Base-by-base conservation (phyloP, 2,329 filamentous ascomycete species). In the Botrytis medusae region DNA sequence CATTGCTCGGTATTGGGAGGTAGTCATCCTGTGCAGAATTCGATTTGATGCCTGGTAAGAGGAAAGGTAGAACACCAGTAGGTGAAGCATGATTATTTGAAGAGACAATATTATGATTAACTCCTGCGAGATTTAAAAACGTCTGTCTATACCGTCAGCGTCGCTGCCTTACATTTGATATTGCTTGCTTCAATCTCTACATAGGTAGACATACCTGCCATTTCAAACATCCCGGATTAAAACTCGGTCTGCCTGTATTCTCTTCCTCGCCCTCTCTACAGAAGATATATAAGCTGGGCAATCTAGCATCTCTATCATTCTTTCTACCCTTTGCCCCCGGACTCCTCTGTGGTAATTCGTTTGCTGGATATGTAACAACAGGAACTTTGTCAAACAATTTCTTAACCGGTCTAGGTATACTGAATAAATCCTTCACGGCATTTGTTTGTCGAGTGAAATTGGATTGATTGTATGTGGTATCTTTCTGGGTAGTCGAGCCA, bases 21-120 rank as follows among this genome's bases (percentile, higher is more conserved):
- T 73, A 42, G 48, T 77, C 74, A 74, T 83, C 82, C 46, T 84
- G 78, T 22, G 78, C 76, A 29, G 82, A 74, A 48, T 77, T 76
- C 51, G 75, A 64, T 37, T 77, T 73, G 40, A 77, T 74, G 40
- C 83, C 76, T 16, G 93, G 91, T 14, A 95, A 87, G 61, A 99
- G 87, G 83, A 97, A 98, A 0, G 96, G 96, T 22, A 98, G 87
- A n/a, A 91, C 87, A 73, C 95, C 95, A 34, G 91, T 92, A 0
- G 95, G 95, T 2, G 95, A 97, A 69, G 95, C 94, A 84, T 98
- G 96, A 82, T 98, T 98, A 78, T 90, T 97, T 6, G 94, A 97
- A 7, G 93, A 84, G 10, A 89, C 84, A 69, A 91, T 84, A 71
- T 85, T 85, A 81, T 95, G 92, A 7, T 89, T 83, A 74, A 97